A percentile compares a stretch with the other conserved stretches of the same genome.
Evolutionary conservation across 768 basidiomycete species (phyloP).

Genomic region (Myochromella boudieri): DNA sequence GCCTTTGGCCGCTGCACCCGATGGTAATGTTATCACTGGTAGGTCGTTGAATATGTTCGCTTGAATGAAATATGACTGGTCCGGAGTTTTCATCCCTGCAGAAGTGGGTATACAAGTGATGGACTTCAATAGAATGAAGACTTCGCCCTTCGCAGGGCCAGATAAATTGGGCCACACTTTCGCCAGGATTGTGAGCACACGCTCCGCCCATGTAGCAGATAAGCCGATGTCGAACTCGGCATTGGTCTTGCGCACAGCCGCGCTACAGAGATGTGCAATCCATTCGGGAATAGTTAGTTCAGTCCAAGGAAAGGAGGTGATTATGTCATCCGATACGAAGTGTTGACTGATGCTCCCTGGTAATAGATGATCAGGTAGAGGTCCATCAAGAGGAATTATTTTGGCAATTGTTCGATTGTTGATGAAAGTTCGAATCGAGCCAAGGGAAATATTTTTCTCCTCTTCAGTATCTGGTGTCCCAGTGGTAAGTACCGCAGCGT

Average conservation of each 20-base stretch:
- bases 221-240: conserved; percentile 59
- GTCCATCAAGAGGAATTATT: conserved; percentile 69
- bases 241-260: conserved; percentile 38
- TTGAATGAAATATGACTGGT: conserved; percentile 79
- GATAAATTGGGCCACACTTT: conserved; percentile 73
- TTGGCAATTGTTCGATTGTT: conserved; percentile 56
- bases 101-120: conserved; percentile 72
- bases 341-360: conserved; percentile 64
- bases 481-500: conserved; percentile 63
- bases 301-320: conserved; percentile 66
- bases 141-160: conserved; percentile 41
- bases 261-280: conserved; percentile 62
- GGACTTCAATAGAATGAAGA: conserved; percentile 46
- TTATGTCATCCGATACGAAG: conserved; percentile 51
- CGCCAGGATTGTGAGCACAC: conserved; percentile 63
- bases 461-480: conserved; percentile 30
- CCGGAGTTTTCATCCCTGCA: conserved; percentile 69
- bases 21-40: conserved; percentile 74
- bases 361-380: conserved; percentile 72
- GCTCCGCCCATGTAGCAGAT: conserved; percentile 79
- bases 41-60: conserved; percentile 90
- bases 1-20: conserved; percentile 62
- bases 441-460: conserved; percentile 66
- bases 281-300: conserved; percentile 79
- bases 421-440: conserved; percentile 69